Conservation (phyloP, 1,284 basidiomycete genomes). For the Ustilago hordei region DNA sequence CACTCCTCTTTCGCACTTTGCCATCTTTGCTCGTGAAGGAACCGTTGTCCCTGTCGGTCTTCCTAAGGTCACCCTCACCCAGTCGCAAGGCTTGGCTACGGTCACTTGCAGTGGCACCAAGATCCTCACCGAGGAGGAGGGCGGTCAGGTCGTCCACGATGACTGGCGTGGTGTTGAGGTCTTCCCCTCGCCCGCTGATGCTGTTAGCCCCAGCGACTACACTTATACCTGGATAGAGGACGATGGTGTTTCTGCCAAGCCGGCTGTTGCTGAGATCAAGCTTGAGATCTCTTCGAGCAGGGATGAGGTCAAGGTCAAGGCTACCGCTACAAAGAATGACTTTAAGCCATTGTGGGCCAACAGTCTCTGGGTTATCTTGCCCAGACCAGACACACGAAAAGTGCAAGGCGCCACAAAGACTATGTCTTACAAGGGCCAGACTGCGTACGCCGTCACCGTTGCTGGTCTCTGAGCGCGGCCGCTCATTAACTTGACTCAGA, state of each 20-base stretch:
- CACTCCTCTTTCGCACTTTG: constrained; percentile 70
- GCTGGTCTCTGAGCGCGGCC: constrained; percentile 18
- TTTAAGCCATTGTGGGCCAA: constrained; percentile 70
- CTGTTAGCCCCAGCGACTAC: constrained; percentile 43
- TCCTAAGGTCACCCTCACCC: constrained; percentile 68
- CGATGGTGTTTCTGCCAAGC: constrained; percentile 70
- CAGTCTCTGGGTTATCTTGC: constrained; percentile 69
- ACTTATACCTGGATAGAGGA: constrained; percentile 71
- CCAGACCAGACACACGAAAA: constrained; percentile 65
- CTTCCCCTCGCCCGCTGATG: constrained; percentile 66
- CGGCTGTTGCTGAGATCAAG: constrained; percentile 64
- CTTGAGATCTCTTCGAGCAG: constrained; percentile 61
- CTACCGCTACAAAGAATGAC: constrained; percentile 58
- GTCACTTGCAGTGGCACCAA: constrained; percentile 70
- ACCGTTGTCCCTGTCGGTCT: constrained; percentile 71
- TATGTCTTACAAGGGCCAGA: constrained; percentile 38
- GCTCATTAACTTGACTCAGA: background rate
- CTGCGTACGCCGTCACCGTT: constrained; percentile 40
- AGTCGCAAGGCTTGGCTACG: constrained; percentile 63
- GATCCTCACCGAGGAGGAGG: constrained; percentile 66
- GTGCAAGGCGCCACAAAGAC: constrained; percentile 39
- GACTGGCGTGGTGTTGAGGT: constrained; percentile 71
- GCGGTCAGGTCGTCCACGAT: constrained; percentile 70
- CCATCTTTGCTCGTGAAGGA: constrained; percentile 70
- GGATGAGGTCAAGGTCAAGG: constrained; percentile 63